These are phyloP conservation scores for Neurospora sp. DNA, from an alignment of 495 filamentous ascomycete species.

Conservation along the genomic window DNA sequence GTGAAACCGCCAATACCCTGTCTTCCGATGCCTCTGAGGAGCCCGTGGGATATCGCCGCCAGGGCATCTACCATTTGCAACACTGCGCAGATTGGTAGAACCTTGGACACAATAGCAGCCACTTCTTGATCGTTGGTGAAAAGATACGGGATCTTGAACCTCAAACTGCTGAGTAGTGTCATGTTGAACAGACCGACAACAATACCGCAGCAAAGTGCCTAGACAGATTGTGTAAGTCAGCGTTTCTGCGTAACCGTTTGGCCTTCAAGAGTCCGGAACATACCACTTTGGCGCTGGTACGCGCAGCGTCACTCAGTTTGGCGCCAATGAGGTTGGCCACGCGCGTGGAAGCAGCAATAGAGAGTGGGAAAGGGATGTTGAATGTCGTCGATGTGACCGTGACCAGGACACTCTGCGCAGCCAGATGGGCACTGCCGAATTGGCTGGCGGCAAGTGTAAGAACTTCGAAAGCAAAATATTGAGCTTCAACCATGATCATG, in stretches of 20 bases:
- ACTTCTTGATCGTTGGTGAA: slow-evolving; percentile 71
- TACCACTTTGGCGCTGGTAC: slow-evolving; percentile 49
- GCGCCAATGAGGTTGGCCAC: slow-evolving; percentile 52
- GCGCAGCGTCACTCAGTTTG: slow-evolving; percentile 51
- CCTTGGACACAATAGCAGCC: slow-evolving; percentile 51
- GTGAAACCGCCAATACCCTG: slow-evolving; percentile 73
- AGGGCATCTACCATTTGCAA: slow-evolving; percentile 74
- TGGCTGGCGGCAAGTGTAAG: slow-evolving; percentile 57
- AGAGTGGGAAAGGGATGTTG: slow-evolving; percentile 46
- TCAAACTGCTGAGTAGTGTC: slow-evolving; percentile 40
- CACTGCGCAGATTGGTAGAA: slow-evolving; percentile 63
- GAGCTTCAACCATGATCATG: slow-evolving; percentile 76
- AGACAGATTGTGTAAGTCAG: background rate
- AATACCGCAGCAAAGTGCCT: slow-evolving; percentile 16
- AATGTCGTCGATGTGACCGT: slow-evolving; percentile 40
- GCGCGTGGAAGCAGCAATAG: slow-evolving; percentile 44
- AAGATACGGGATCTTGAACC: slow-evolving; percentile 54
- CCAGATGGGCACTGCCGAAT: slow-evolving; percentile 53
- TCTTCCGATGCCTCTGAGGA: slow-evolving; percentile 64
- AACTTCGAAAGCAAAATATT: slow-evolving; percentile 67
- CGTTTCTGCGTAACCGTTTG: background rate
- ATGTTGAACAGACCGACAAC: slow-evolving; percentile 66
- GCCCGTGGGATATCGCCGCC: slow-evolving; percentile 63
- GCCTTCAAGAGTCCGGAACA: slow-evolving; percentile 4
- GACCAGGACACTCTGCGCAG: slow-evolving; percentile 41